Conservation (phyloP, 2,329 filamentous ascomycete species). For the Helicocarpus griseus region DNA sequence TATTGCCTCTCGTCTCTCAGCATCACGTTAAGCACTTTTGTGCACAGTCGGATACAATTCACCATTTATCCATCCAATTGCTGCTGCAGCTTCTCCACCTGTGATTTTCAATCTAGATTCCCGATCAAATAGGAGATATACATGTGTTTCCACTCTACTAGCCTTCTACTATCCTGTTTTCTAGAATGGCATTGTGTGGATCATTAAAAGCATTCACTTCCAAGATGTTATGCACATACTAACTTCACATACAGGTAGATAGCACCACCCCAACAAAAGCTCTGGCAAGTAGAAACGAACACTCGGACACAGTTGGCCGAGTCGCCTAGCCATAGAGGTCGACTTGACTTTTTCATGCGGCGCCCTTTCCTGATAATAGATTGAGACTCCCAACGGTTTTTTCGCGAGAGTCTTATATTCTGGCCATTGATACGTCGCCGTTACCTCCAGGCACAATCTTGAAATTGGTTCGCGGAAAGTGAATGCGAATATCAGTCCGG, state of each 20-base stretch:
- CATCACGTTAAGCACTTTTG: background rate
- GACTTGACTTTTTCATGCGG: no score
- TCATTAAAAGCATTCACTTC: background rate
- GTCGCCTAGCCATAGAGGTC: no score
- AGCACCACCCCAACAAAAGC: background rate
- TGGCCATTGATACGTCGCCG: background rate
- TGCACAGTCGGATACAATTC: background rate
- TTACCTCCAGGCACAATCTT: conserved; percentile 13
- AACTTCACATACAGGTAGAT: no score
- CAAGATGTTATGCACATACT: background rate
- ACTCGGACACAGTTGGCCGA: background rate
- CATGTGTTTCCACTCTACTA: background rate
- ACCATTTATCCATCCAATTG: background rate
- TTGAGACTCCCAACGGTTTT: background rate
- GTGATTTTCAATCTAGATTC: background rate
- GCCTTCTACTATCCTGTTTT: background rate
- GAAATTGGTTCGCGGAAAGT: conserved; percentile 46
- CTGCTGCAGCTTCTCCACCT: background rate
- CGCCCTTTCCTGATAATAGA: background rate
- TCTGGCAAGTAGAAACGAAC: background rate
- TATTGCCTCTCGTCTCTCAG: background rate
- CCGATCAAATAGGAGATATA: conserved; percentile 1
- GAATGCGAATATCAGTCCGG: conserved; percentile 42
- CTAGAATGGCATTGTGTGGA: background rate
- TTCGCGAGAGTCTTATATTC: background rate